Evolutionary conservation across 2,329 filamentous ascomycete genomes (phyloP).

Genomic region (Blumeria hordei): DNA sequence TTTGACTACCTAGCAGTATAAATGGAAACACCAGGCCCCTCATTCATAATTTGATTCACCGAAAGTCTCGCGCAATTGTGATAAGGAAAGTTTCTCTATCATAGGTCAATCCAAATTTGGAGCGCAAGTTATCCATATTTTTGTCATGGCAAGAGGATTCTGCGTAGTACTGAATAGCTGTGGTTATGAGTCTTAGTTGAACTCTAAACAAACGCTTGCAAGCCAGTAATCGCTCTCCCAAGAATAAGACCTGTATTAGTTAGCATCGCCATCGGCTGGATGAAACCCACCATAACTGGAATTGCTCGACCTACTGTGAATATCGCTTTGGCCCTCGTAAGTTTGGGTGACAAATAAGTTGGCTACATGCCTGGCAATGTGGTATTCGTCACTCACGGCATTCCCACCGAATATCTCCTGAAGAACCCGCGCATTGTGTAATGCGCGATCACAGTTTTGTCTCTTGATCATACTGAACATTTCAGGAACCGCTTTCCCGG

Average conservation of each 20-base stretch:
- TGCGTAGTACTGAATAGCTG: too few relatives aligned
- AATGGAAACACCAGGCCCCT: too few relatives aligned
- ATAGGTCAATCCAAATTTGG: too few relatives aligned
- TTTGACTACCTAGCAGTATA: too few relatives aligned
- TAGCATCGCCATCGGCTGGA: constrained; percentile 4
- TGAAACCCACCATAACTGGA: constrained; percentile 7
- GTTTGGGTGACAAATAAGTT: constrained; percentile 96
- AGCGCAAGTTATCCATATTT: too few relatives aligned
- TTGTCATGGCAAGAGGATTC: too few relatives aligned
- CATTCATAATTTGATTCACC: too few relatives aligned
- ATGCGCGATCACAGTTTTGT: constrained; percentile 83
- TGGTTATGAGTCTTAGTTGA: too few relatives aligned
- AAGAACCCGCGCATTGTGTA: constrained; percentile 53
- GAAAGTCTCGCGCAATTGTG: too few relatives aligned
- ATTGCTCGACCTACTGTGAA: constrained; percentile 28
- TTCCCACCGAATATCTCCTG: constrained; percentile 97
- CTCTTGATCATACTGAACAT: constrained; percentile 96
- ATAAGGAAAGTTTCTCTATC: too few relatives aligned
- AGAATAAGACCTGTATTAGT: constrained; percentile 35
- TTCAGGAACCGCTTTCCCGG: constrained; percentile 67
- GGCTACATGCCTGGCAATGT: constrained; percentile 80
- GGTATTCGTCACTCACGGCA: constrained; percentile 93
- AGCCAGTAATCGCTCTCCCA: constrained; percentile 43
- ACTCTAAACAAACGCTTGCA: constrained; percentile 50
- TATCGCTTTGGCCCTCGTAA: constrained; percentile 95